Evolutionary conservation across 108 stramenopile species (phyloP).

Genomic region (Parmales sp.): DNA sequence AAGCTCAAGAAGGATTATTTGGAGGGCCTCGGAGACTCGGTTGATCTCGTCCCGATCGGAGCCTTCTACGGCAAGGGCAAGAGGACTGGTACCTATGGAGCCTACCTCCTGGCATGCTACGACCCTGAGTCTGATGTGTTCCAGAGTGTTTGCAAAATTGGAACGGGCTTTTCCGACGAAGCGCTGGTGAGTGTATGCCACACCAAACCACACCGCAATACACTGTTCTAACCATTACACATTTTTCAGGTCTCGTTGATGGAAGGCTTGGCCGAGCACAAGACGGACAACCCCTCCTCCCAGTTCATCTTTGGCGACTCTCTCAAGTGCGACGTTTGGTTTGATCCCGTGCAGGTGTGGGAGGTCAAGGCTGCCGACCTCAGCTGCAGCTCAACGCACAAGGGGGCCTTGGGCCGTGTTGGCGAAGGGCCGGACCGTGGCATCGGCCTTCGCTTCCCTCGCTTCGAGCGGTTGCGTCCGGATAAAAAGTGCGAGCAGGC

Average conservation of each 20-base stretch:
- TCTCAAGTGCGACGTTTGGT: slow-evolving; percentile 91
- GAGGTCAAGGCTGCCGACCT: slow-evolving; percentile 98
- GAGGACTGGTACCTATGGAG: slow-evolving; percentile 88
- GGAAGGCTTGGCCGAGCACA: slow-evolving; percentile 59
- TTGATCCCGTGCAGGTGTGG: slow-evolving; percentile 91
- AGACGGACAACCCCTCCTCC: slow-evolving; percentile 42
- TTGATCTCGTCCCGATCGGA: slow-evolving; percentile 96
- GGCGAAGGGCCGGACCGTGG: slow-evolving; percentile 70
- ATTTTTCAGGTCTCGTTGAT: too few relatives aligned
- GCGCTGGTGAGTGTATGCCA: slow-evolving; percentile 61
- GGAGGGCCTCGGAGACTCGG: slow-evolving; percentile 92
- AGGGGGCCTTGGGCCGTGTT: slow-evolving; percentile 70
- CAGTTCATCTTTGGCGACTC: slow-evolving; percentile 72
- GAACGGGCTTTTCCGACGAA: slow-evolving; percentile 98
- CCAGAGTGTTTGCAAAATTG: slow-evolving; percentile 97
- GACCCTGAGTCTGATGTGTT: slow-evolving; percentile 90
- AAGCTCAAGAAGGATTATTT: slow-evolving; percentile 99
- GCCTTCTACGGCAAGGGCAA: slow-evolving; percentile 93
- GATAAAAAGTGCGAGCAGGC: slow-evolving; percentile 96
- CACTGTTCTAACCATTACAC: too few relatives aligned
- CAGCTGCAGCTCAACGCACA: slow-evolving; percentile 75
- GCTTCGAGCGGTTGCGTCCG: slow-evolving; percentile 87
- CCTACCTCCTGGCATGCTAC: slow-evolving; percentile 96
- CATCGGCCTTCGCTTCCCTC: slow-evolving; percentile 96
- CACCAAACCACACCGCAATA: too few relatives aligned